Evolutionary conservation across 306 rosid species (phyloP).

Genomic region (Trifolium dubium): DNA sequence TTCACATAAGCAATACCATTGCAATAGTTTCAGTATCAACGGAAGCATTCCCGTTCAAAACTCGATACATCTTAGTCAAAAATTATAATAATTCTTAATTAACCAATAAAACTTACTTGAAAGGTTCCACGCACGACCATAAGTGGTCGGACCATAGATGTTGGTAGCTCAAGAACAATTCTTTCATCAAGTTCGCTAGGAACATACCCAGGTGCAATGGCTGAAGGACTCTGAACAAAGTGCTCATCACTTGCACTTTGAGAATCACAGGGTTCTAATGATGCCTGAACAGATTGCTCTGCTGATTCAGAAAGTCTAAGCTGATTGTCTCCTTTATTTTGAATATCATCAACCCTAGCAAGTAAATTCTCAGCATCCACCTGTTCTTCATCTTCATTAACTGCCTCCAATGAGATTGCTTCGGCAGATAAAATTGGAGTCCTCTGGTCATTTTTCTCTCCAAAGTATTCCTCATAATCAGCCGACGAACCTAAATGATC

Average conservation of each 20-base stretch:
- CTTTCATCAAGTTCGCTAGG: slow-evolving; percentile 93
- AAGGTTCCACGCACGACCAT: slow-evolving; percentile 80
- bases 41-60: slow-evolving; percentile 24
- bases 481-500: slow-evolving; percentile 94
- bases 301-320: slow-evolving; percentile 56
- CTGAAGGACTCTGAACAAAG: slow-evolving; percentile 62
- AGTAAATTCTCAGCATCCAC: slow-evolving; percentile 66
- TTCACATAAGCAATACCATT: slow-evolving; percentile 21
- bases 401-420: slow-evolving; percentile 73
- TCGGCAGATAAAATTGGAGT: slow-evolving; percentile 79
- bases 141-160: slow-evolving; percentile 91
- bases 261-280: slow-evolving; percentile 52
- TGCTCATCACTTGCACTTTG: slow-evolving; percentile 62
- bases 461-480: slow-evolving; percentile 61
- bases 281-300: slow-evolving; percentile 55
- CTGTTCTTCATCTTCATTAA: slow-evolving; percentile 73
- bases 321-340: slow-evolving; percentile 50
- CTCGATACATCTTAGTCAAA: slow-evolving; percentile 3
- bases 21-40: background rate
- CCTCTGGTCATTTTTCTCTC: slow-evolving; percentile 51
- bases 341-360: slow-evolving; percentile 50
- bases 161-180: slow-evolving; percentile 82
- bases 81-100: slow-evolving; percentile 25
- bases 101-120: slow-evolving; percentile 65
- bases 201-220: slow-evolving; percentile 78